phyloP scores from a whole-genome alignment of 2,329 filamentous ascomycete genomes.

The Phaeosphaeria sp. region DNA sequence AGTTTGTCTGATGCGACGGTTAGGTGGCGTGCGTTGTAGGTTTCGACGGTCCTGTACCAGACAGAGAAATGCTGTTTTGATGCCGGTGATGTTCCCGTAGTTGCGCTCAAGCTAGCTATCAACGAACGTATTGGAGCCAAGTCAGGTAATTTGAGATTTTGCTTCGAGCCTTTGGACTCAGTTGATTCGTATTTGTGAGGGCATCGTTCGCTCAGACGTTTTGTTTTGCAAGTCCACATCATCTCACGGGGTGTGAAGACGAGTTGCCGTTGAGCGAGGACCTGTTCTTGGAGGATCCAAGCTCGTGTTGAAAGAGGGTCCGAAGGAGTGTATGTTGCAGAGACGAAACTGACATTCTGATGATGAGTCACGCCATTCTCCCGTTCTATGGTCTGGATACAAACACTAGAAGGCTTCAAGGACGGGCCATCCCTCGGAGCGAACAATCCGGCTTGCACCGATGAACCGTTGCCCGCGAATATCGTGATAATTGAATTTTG shows the following conservation, averaged over 20 bases:
- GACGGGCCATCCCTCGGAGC: neutral
- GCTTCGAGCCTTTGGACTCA: neutral
- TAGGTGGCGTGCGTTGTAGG: neutral
- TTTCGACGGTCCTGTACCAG: neutral
- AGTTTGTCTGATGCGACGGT: neutral
- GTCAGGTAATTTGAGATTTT: no score
- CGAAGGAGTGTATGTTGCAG: neutral
- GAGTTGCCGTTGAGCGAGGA: neutral
- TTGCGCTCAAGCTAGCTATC: neutral
- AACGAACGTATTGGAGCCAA: neutral
- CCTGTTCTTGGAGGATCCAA: neutral
- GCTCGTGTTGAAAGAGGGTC: neutral
- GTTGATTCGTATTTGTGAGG: neutral
- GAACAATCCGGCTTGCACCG: neutral
- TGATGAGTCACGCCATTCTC: neutral
- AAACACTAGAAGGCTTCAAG: neutral
- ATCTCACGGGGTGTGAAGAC: neutral
- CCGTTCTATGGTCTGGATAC: neutral
- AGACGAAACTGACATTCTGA: neutral
- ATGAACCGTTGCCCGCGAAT: neutral
- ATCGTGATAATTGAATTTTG: neutral
- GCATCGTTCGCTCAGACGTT: neutral
- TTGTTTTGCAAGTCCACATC: neutral
- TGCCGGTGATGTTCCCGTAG: neutral
- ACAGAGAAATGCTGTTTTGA: neutral